Percentiles rank a stretch among this genome's conserved stretches.
phyloP scores from a whole-genome alignment of 2,329 filamentous ascomycete species.

The Pseudogymnoascus sp. region DNA sequence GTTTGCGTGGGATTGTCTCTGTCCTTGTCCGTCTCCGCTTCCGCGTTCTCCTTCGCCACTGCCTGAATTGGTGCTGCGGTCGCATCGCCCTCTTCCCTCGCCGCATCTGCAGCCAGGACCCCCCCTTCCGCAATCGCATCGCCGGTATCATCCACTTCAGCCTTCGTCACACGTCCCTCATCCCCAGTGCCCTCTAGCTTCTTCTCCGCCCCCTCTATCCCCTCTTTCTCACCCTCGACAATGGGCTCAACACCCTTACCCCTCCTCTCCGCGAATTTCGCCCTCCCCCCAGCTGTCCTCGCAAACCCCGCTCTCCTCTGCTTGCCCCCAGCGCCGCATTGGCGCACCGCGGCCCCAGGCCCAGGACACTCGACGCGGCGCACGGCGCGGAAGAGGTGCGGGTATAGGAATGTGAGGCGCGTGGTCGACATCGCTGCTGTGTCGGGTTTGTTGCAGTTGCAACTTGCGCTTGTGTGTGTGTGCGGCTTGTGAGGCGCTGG shows the following conservation, averaged over 20 bases:
- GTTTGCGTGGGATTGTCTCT: constrained; percentile 4
- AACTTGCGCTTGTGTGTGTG: background rate
- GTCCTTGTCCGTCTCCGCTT: constrained; percentile 1
- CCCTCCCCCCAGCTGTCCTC: constrained; percentile 31
- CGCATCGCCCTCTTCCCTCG: constrained; percentile 8
- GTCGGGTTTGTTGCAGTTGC: background rate
- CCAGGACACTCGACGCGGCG: constrained; percentile 37
- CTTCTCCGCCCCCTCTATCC: constrained; percentile 19
- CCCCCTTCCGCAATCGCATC: constrained; percentile 12
- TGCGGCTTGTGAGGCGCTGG: background rate
- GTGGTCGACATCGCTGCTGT: constrained; percentile 46
- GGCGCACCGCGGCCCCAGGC: constrained; percentile 26
- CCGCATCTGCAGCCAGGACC: background rate
- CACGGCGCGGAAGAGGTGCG: constrained; percentile 53
- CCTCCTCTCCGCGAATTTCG: constrained; percentile 45
- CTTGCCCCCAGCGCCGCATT: constrained; percentile 21
- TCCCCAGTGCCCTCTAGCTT: constrained; percentile 5
- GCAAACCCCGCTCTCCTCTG: constrained; percentile 30
- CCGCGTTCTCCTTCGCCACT: constrained; percentile 7
- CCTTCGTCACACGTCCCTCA: background rate
- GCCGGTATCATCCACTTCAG: constrained; percentile 19
- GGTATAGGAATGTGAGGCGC: constrained; percentile 61
- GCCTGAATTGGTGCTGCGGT: background rate
- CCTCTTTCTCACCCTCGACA: constrained; percentile 25
- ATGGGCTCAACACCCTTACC: constrained; percentile 54